Percentiles rank a stretch among this genome's conserved stretches.
Evolutionary conservation across 257 asterid species (phyloP).

Genomic region (Nicotiana tabacum): DNA sequence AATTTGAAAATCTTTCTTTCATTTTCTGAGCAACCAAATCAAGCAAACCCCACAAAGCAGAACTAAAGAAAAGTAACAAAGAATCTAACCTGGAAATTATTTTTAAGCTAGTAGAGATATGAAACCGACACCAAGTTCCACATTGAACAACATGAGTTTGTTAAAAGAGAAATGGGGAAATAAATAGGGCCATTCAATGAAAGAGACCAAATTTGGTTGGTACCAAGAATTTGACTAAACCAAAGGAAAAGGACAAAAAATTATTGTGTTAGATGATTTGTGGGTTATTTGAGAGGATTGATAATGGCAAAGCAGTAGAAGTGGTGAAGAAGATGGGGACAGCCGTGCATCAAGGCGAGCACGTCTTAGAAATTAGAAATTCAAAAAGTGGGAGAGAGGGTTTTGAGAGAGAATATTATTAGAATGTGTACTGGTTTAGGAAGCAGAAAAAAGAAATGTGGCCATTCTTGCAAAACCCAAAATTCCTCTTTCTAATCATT

Average conservation of each 20-base stretch:
- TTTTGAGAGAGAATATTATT: background rate
- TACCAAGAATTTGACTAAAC: slow-evolving; percentile 18
- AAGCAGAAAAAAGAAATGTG: background rate
- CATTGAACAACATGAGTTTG: slow-evolving; percentile 29
- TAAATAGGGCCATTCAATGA: slow-evolving; percentile 14
- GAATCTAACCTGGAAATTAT: background rate
- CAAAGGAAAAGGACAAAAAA: slow-evolving; percentile 4
- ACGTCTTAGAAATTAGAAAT: slow-evolving; percentile 7
- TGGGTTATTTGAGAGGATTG: background rate
- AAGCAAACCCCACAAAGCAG: slow-evolving; percentile 15
- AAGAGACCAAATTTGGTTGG: slow-evolving; percentile 5
- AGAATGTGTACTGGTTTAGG: background rate
- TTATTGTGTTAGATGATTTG: background rate
- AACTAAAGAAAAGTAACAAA: background rate
- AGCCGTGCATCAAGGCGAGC: slow-evolving; percentile 5
- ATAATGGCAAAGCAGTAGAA: background rate
- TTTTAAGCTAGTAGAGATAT: slow-evolving; percentile 5
- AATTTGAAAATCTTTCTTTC: slow-evolving; percentile 12
- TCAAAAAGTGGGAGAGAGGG: background rate
- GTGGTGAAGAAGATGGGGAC: background rate
- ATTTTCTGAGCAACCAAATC: slow-evolving; percentile 24
- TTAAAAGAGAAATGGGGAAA: slow-evolving; percentile 2
- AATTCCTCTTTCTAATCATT: slow-evolving; percentile 49
- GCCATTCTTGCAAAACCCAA: background rate
- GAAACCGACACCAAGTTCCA: slow-evolving; percentile 26